Conservation (phyloP, 1,284 basidiomycete species). For the Rhizopogon hawkerae region DNA sequence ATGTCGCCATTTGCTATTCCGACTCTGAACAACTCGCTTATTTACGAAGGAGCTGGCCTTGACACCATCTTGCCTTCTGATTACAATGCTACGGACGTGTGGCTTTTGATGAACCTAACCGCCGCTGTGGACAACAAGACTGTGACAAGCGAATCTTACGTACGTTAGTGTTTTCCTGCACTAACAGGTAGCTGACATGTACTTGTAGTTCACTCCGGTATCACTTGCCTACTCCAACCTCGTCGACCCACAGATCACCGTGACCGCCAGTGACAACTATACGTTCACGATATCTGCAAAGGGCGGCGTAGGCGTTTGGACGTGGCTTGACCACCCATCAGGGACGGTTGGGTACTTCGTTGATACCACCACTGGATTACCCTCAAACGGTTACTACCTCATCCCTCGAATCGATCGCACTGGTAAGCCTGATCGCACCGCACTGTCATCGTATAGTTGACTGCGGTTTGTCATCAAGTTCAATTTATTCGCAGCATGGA, state of each 20-base stretch:
- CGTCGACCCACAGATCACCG: conserved; percentile 39
- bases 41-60: conserved; percentile 35
- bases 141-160: conserved; percentile 46
- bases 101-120: conserved; percentile 44
- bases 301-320: conserved; percentile 48
- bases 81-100: conserved; percentile 36
- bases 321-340: conserved; percentile 51
- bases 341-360: conserved; percentile 48
- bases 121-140: conserved; percentile 36
- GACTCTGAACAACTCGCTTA: conserved; percentile 42
- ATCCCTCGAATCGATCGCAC: conserved; percentile 44
- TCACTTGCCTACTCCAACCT: conserved; percentile 39
- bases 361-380: conserved; percentile 32
- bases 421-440: conserved; percentile 24
- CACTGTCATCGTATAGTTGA: background rate
- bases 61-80: conserved; percentile 38
- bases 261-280: conserved; percentile 28
- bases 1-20: conserved; percentile 37
- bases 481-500: conserved; percentile 34
- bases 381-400: conserved; percentile 47
- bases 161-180: conserved; percentile 6
- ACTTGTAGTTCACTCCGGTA: conserved; percentile 42
- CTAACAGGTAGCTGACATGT: background rate
- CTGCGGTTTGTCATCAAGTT: conserved; percentile 27
- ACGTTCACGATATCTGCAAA: conserved; percentile 46